These are phyloP conservation scores for Penicillium psychrosexuale DNA, from an alignment of 2,329 filamentous ascomycete genomes.

Conservation along the genomic window DNA sequence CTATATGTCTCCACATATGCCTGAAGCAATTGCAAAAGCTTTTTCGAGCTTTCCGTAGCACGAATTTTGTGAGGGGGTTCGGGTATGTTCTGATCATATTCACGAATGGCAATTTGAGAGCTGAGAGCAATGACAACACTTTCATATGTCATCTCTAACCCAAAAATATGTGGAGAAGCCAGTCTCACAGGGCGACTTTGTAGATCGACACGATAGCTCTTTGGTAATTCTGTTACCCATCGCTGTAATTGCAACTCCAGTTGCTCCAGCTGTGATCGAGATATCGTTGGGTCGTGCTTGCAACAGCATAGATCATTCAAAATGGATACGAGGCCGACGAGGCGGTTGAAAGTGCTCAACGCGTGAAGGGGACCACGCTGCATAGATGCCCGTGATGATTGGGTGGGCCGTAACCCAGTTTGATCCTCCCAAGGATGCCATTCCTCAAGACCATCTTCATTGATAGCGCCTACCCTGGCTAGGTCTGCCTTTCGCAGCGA, in stretches of 20 bases:
- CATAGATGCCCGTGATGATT: slow-evolving; percentile 28
- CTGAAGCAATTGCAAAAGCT: slow-evolving; percentile 36
- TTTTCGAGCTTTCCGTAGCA: slow-evolving; percentile 35
- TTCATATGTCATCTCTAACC: slow-evolving; percentile 35
- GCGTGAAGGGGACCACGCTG: slow-evolving; percentile 44
- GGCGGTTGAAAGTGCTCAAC: slow-evolving; percentile 53
- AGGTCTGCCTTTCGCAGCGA: slow-evolving; percentile 52
- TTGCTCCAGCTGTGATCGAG: slow-evolving; percentile 28
- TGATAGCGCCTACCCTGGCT: slow-evolving; percentile 48
- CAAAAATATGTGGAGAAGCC: slow-evolving; percentile 34
- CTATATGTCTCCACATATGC: slow-evolving; percentile 42
- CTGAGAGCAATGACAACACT: slow-evolving; percentile 27
- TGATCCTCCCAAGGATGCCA: slow-evolving; percentile 68
- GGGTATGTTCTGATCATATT: slow-evolving; percentile 21
- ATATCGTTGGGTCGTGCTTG: slow-evolving; percentile 22
- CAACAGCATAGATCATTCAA: slow-evolving; percentile 34
- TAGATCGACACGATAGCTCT: slow-evolving; percentile 30
- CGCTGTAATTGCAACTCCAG: slow-evolving; percentile 33
- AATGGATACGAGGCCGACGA: slow-evolving; percentile 42
- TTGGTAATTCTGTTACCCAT: slow-evolving; percentile 32
- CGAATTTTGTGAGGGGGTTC: slow-evolving; percentile 25
- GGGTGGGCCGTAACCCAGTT: slow-evolving; percentile 32
- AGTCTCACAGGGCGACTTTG: slow-evolving; percentile 23
- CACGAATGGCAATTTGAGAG: slow-evolving; percentile 25
- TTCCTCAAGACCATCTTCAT: slow-evolving; percentile 68